Conservation (phyloP, 768 basidiomycete genomes). For the Lanmaoa pseudosensibilis region DNA sequence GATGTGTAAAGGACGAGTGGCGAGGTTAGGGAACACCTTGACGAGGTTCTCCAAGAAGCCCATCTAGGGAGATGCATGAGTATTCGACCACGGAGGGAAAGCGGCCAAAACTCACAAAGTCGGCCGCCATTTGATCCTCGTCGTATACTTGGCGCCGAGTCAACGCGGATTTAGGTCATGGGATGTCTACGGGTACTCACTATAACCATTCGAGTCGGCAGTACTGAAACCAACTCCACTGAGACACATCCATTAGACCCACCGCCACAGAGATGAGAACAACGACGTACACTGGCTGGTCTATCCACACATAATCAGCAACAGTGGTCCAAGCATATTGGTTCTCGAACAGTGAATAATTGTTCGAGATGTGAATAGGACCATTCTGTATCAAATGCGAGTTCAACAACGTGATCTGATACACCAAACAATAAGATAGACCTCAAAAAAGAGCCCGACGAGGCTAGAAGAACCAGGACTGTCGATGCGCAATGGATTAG, state of each 20-base stretch:
- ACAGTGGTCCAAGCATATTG: slow-evolving; percentile 57
- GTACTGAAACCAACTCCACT: slow-evolving; percentile 68
- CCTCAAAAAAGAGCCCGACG: slow-evolving; percentile 63
- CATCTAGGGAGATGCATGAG: slow-evolving; percentile 44
- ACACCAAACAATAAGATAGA: slow-evolving; percentile 25
- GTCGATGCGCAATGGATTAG: neutral
- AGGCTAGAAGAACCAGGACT: slow-evolving; percentile 74
- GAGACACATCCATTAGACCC: slow-evolving; percentile 7
- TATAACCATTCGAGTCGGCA: slow-evolving; percentile 58
- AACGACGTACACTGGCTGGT: slow-evolving; percentile 60
- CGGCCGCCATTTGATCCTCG: slow-evolving; percentile 64
- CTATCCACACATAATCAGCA: slow-evolving; percentile 72
- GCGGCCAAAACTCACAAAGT: slow-evolving; percentile 39
- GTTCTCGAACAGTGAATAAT: slow-evolving; percentile 53
- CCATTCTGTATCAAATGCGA: slow-evolving; percentile 52
- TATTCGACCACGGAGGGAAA: neutral
- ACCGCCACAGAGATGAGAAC: neutral
- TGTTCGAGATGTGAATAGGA: slow-evolving; percentile 55
- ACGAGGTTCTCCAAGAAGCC: slow-evolving; percentile 71
- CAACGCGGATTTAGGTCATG: neutral
- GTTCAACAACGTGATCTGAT: neutral
- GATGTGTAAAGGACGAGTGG: slow-evolving; percentile 63
- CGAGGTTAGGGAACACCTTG: slow-evolving; percentile 70
- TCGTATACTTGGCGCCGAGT: slow-evolving; percentile 43
- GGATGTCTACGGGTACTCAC: slow-evolving; percentile 35